phyloP scores from a whole-genome alignment of 768 basidiomycete genomes.

The Boletus sp. region DNA sequence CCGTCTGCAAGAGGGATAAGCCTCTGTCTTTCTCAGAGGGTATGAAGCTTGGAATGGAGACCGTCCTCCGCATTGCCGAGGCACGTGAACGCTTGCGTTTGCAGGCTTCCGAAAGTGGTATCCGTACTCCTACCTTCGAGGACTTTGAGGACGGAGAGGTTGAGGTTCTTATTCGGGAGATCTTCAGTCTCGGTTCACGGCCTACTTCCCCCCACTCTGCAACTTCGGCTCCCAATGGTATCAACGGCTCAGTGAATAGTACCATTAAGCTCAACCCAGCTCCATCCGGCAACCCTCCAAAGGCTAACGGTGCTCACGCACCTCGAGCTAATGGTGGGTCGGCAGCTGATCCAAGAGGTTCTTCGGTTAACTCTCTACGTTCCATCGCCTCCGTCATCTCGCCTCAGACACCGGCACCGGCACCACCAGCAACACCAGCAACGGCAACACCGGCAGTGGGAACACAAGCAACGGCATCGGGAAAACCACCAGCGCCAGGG shows the following conservation, averaged over 20 bases:
- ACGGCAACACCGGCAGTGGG: neutral
- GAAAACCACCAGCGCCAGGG: neutral
- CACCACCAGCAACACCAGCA: neutral
- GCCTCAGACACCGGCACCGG: constrained; percentile 4
- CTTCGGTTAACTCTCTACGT: constrained; percentile 26
- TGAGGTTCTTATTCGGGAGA: constrained; percentile 27
- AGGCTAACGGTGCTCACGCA: constrained; percentile 17
- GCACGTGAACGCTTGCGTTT: constrained; percentile 42
- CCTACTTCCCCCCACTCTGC: constrained; percentile 21
- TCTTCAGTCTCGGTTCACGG: constrained; percentile 29
- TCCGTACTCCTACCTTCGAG: constrained; percentile 32
- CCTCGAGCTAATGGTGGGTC: constrained; percentile 32
- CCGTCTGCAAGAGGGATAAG: constrained; percentile 37
- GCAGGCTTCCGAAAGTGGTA: constrained; percentile 29
- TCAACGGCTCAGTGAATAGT: constrained; percentile 10
- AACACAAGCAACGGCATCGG: neutral
- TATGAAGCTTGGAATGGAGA: constrained; percentile 40
- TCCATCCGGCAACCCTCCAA: constrained; percentile 18
- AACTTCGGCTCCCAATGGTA: constrained; percentile 6
- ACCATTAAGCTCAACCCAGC: constrained; percentile 23
- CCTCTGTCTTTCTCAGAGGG: constrained; percentile 40
- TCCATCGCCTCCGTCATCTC: constrained; percentile 14
- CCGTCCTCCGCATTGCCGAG: constrained; percentile 36
- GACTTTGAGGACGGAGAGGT: constrained; percentile 32
- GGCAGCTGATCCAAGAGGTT: constrained; percentile 25